Percentiles rank a stretch among this genome's conserved stretches.
These are phyloP conservation scores for Polychytrium aggregatum DNA, from an alignment of 192 early-diverging fungal genomes.

Conservation along the genomic window DNA sequence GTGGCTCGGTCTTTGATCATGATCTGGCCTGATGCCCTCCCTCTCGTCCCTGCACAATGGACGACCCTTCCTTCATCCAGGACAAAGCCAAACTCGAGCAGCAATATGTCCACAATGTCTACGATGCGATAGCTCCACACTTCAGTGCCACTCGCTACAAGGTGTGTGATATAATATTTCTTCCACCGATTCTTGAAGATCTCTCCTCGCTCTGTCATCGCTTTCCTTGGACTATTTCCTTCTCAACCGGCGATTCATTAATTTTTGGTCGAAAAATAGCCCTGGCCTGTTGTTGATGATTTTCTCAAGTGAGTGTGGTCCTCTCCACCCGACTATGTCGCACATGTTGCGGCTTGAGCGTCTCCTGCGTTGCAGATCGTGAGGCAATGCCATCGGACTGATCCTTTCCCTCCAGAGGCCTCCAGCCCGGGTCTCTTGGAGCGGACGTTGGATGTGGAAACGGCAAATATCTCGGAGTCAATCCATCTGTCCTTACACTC, in stretches of 20 bases:
- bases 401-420: slow-evolving; percentile 5
- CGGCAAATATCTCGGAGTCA: slow-evolving; percentile 92
- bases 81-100: slow-evolving; percentile 59
- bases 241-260: too few species aligned
- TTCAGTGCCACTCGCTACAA: slow-evolving; percentile 95
- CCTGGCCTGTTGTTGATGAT: slow-evolving; percentile 91
- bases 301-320: slow-evolving; percentile 46
- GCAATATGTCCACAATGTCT: slow-evolving; percentile 81
- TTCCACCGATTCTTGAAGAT: too few species aligned
- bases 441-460: slow-evolving; percentile 96
- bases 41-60: too few species aligned
- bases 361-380: background rate
- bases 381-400: background rate
- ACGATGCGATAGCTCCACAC: slow-evolving; percentile 83
- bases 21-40: too few species aligned
- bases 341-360: background rate
- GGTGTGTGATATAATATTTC: too few species aligned
- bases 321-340: background rate
- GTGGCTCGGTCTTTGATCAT: too few species aligned
- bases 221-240: too few species aligned
- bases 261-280: too few species aligned
- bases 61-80: too few species aligned
- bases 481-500: slow-evolving; percentile 62
- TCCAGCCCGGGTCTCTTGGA: slow-evolving; percentile 63
- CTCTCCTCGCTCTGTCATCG: too few species aligned